phyloP scores from a whole-genome alignment of 1,284 basidiomycete species.

The Xerocomus minutiporus region DNA sequence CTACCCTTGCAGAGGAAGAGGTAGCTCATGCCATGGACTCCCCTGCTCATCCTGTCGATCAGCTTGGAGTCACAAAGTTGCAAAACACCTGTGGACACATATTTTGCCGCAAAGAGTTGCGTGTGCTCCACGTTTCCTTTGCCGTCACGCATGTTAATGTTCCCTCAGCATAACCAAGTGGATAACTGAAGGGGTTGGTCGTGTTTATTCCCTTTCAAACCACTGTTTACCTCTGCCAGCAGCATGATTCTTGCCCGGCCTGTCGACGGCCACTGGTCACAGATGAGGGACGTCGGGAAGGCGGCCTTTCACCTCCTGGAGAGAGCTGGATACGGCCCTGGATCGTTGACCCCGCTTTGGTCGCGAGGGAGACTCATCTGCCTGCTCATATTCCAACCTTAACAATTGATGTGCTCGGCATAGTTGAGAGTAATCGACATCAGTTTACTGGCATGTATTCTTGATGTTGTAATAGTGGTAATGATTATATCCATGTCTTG shows the following conservation, averaged over 20 bases:
- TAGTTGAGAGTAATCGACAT: slow-evolving; percentile 20
- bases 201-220: slow-evolving; percentile 4
- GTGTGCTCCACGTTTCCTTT: slow-evolving; percentile 8
- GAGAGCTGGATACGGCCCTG: slow-evolving; percentile 24
- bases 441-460: slow-evolving; percentile 54
- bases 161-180: slow-evolving; percentile 55
- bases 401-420: slow-evolving; percentile 10
- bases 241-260: slow-evolving; percentile 62
- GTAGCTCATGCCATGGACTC: slow-evolving; percentile 67
- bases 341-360: slow-evolving; percentile 20
- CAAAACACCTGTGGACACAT: slow-evolving; percentile 60
- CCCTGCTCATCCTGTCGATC: slow-evolving; percentile 61
- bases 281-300: slow-evolving; percentile 14
- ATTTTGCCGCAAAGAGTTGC: slow-evolving; percentile 72
- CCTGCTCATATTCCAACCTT: slow-evolving; percentile 21
- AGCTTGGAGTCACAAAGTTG: slow-evolving; percentile 63
- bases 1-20: slow-evolving; percentile 69
- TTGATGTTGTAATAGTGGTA: slow-evolving; percentile 22
- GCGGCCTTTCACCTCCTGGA: not conserved
- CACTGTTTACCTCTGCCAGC: slow-evolving; percentile 8
- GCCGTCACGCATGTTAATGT: slow-evolving; percentile 13
- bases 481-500: slow-evolving; percentile 11
- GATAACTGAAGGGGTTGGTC: slow-evolving; percentile 54
- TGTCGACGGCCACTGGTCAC: slow-evolving; percentile 49
- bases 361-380: slow-evolving; percentile 13